Percentiles rank a stretch among this genome's conserved stretches.
Conservation (phyloP, 805 yeast species). For the Ogataea minuta region DNA sequence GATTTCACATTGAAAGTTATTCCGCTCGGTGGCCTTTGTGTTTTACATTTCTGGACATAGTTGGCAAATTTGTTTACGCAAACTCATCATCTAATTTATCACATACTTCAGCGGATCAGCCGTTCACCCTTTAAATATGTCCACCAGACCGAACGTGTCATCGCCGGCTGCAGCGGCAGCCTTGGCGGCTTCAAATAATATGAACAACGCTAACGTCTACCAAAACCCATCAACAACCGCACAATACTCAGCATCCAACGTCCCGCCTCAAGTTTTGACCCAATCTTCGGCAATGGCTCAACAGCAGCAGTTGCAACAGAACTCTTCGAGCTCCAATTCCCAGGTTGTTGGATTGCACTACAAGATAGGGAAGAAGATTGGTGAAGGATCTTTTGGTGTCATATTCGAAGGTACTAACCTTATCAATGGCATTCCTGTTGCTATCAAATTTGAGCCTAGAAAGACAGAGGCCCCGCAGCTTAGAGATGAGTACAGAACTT, state of each 20-base stretch:
- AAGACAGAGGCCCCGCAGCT: constrained; percentile 97
- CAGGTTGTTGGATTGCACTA: constrained; percentile 92
- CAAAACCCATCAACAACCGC: constrained; percentile 30
- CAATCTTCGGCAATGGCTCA: constrained; percentile 14
- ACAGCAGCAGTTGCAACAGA: constrained; percentile 15
- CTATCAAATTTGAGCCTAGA: constrained; percentile 95
- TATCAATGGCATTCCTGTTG: constrained; percentile 89
- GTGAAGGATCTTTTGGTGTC: constrained; percentile 98
- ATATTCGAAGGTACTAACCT: constrained; percentile 94
- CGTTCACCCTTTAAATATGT: constrained; percentile 13
- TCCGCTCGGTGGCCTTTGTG: constrained; percentile 1
- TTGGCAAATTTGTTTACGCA: constrained; percentile 3
- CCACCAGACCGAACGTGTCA: constrained; percentile 26
- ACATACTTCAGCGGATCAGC: constrained; percentile 11
- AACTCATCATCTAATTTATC: constrained; percentile 6
- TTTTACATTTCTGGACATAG: not conserved
- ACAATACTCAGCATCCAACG: constrained; percentile 28
- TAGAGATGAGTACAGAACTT: constrained; percentile 95
- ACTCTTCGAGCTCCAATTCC: constrained; percentile 37
- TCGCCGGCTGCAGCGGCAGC: constrained; percentile 37
- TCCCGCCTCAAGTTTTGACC: constrained; percentile 17
- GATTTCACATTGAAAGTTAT: constrained; percentile 1
- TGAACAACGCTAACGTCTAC: constrained; percentile 21
- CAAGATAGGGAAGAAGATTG: constrained; percentile 94
- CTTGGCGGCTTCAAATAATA: constrained; percentile 31